Evolutionary conservation across 371 early-diverging fungal species (phyloP).

Genomic region (Coemansia sp.): DNA sequence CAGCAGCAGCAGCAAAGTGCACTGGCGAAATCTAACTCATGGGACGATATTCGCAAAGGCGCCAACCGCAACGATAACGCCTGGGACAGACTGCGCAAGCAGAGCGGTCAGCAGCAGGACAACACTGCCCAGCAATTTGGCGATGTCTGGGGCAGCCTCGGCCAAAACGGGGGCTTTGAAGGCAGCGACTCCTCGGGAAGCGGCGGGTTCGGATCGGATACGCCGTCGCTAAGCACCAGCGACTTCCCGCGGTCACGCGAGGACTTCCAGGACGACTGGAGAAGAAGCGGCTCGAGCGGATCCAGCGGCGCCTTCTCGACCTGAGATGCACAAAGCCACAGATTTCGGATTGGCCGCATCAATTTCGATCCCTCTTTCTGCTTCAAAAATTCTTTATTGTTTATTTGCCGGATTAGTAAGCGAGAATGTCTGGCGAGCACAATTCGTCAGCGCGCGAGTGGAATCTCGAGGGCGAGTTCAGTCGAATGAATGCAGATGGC

Average conservation of each 20-base stretch:
- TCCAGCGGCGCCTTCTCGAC: background rate
- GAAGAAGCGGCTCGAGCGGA: background rate
- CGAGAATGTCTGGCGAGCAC: background rate
- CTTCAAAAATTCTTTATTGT: background rate
- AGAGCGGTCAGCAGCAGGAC: conserved; percentile 5
- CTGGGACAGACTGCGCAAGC: conserved; percentile 28
- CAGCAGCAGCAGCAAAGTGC: background rate
- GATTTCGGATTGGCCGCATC: background rate
- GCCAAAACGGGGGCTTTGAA: background rate
- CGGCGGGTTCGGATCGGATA: background rate
- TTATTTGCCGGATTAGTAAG: background rate
- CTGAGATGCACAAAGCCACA: background rate
- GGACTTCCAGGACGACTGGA: conserved; percentile 26
- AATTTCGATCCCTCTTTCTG: background rate
- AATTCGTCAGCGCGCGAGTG: background rate
- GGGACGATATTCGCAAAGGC: conserved; percentile 20
- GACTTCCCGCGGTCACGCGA: conserved; percentile 43
- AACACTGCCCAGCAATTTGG: conserved; percentile 1
- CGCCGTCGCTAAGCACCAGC: background rate
- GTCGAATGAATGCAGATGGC: background rate
- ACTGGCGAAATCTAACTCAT: conserved; percentile 6
- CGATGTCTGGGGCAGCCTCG: conserved; percentile 4
- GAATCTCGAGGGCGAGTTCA: background rate
- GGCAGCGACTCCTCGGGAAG: background rate
- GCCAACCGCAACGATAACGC: conserved; percentile 4